A percentile compares a stretch with the other conserved stretches of the same genome.
Conservation (phyloP, 352 stramenopile species). For the Phytopythium cucurbitacearum region DNA sequence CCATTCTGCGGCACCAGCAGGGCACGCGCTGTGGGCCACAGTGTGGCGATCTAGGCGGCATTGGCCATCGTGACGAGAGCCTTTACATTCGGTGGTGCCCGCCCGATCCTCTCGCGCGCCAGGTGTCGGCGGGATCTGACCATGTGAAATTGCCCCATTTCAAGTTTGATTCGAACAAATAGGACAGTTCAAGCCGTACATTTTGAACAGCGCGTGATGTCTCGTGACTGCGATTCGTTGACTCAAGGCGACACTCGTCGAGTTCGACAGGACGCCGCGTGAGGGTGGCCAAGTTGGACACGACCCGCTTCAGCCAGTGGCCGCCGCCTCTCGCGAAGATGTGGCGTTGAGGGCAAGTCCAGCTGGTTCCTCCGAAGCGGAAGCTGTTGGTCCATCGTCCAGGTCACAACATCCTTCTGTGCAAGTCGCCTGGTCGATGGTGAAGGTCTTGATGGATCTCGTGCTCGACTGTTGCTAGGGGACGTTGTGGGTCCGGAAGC, state of each 20-base stretch:
- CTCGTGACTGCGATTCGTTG: no score
- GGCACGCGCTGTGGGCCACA: no score
- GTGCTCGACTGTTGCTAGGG: neutral
- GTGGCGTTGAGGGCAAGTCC: neutral
- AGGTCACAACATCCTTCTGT: neutral
- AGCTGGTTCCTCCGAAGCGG: slow-evolving; percentile 5
- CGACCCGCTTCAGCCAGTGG: no score
- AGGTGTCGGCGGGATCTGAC: neutral
- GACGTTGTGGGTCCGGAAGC: neutral
- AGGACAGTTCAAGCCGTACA: neutral
- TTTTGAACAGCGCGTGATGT: neutral
- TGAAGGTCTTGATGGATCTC: neutral
- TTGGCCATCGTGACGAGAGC: no score
- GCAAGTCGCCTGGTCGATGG: no score
- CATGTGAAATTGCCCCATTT: neutral
- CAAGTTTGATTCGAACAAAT: no score
- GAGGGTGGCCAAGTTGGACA: no score
- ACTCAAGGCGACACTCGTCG: no score
- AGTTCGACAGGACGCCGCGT: no score
- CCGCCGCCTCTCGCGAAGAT: no score
- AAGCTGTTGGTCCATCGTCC: neutral
- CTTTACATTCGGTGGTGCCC: slow-evolving; percentile 1
- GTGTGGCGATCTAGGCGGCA: no score
- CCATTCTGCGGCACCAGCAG: no score
- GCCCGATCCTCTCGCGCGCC: slow-evolving; percentile 4